These are phyloP conservation scores for Annulohypoxylon stygium DNA, from an alignment of 495 filamentous ascomycete genomes.

Conservation along the genomic window DNA sequence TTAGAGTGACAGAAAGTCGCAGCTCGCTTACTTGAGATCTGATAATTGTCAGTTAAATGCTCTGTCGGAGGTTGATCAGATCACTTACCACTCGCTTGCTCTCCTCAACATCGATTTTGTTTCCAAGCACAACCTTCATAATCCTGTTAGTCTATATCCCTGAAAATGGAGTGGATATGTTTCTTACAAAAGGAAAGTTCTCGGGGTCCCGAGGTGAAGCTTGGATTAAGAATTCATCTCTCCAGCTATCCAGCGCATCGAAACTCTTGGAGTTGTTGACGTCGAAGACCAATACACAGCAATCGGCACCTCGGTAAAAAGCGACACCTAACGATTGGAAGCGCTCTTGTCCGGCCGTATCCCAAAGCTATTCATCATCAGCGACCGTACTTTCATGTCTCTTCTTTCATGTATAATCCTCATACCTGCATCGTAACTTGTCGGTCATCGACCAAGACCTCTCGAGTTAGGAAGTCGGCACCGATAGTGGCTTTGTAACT, in stretches of 20 bases:
- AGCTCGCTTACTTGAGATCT: slow-evolving; percentile 94
- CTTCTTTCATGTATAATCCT: slow-evolving; percentile 31
- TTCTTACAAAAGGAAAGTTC: slow-evolving; percentile 94
- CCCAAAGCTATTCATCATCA: slow-evolving; percentile 80
- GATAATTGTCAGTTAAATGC: slow-evolving; percentile 29
- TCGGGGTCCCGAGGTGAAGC: slow-evolving; percentile 96
- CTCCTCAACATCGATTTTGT: slow-evolving; percentile 99
- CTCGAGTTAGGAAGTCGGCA: slow-evolving; percentile 98
- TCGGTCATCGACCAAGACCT: slow-evolving; percentile 96
- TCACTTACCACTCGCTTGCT: slow-evolving; percentile 86
- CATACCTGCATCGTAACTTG: slow-evolving; percentile 98
- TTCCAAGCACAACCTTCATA: slow-evolving; percentile 74
- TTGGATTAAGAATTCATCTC: slow-evolving; percentile 98
- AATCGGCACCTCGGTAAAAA: slow-evolving; percentile 98
- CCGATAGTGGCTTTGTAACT: slow-evolving; percentile 99
- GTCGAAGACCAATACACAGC: slow-evolving; percentile 98
- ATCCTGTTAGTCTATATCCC: slow-evolving; percentile 19
- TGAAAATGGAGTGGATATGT: neutral
- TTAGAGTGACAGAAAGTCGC: slow-evolving; percentile 98
- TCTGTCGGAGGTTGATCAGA: neutral
- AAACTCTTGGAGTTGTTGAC: slow-evolving; percentile 99
- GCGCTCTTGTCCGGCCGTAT: slow-evolving; percentile 96
- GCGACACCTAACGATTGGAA: slow-evolving; percentile 98
- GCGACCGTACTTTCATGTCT: slow-evolving; percentile 10
- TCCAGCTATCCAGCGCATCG: slow-evolving; percentile 97